Evolutionary conservation across 108 stramenopile genomes (phyloP), one percentile per base, ranked within the genome.

Genomic region (Chaetoceros tenuissimus): DNA sequence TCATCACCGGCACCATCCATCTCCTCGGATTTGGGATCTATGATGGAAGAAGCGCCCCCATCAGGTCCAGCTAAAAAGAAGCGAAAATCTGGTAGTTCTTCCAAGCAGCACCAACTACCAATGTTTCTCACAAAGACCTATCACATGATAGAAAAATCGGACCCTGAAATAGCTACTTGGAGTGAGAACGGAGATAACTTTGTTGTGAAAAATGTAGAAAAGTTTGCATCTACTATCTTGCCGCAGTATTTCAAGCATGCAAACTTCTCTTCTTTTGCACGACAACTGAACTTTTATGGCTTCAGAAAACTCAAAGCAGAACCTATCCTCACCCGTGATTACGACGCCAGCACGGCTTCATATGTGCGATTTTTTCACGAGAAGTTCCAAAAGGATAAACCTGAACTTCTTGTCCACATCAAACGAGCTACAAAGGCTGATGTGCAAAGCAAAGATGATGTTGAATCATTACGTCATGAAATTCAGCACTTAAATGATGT

Each of bases 171-270:
- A 40, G 80, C 84, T 3, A 73, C 79, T 17, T 85, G 84, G 84
- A 70, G 71, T 17, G 58, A 66, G 0, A 51, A 44, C 1, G 84
- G 84, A 43, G 80, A 81, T 55, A 77, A 69, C 48, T 85, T 85
- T 59, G 73, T 85, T 10, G 73, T 85, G 19, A 81, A 79, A 51
- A 74, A 85, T 54, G 78, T 77, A 3, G 80, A 85, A 46, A 72
- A 82, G 23, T 86, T 82, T 68, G 73, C 79, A 0, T 69, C 73
- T 53, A 53, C 44, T 2, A 76, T 87, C 1, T 62, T 87, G 0
- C 85, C 85, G 17, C 60, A 76, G 25, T 87, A 82, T 55, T 87
- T 87, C 64, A 83, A 82, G 50, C 85, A 87, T 56, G 67, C 70
- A 55, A 87, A 87, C 49, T 87, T 87, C 67, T 77, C 79, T 0